Percentiles rank a stretch among this genome's conserved stretches.
These are phyloP conservation scores for Sarcomyxa edulis DNA, from an alignment of 768 basidiomycete species.

Conservation along the genomic window DNA sequence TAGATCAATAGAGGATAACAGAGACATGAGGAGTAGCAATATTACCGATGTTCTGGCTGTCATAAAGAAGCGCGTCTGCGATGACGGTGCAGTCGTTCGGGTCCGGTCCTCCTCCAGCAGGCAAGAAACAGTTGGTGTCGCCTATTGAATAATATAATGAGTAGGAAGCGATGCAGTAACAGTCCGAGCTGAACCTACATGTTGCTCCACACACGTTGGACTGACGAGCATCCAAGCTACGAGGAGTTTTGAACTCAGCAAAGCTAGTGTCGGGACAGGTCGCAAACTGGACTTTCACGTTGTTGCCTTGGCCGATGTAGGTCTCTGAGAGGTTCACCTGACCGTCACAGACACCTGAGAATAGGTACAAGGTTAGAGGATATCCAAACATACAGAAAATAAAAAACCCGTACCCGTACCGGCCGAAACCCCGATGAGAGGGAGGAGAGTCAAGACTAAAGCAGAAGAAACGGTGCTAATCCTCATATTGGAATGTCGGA, in stretches of 20 bases:
- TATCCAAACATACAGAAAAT: too few relatives aligned
- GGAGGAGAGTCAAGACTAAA: too few relatives aligned
- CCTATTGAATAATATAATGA: conserved; percentile 16
- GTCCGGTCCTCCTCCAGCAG: conserved; percentile 41
- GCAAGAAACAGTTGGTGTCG: conserved; percentile 39
- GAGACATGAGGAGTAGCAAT: neutral
- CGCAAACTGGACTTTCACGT: conserved; percentile 32
- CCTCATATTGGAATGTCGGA: too few relatives aligned
- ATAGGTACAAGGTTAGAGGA: too few relatives aligned
- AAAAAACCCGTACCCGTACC: too few relatives aligned
- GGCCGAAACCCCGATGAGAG: too few relatives aligned
- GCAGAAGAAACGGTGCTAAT: too few relatives aligned
- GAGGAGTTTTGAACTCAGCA: too few relatives aligned
- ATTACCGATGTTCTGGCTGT: conserved; percentile 39
- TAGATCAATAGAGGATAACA: neutral
- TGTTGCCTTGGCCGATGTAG: conserved; percentile 35
- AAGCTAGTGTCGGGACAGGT: conserved; percentile 23
- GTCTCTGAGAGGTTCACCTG: conserved; percentile 19
- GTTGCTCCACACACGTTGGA: conserved; percentile 35
- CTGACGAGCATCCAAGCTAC: conserved; percentile 19
- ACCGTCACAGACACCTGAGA: too few relatives aligned
- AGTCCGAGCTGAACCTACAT: conserved; percentile 22
- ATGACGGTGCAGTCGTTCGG: conserved; percentile 45
- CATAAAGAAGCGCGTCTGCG: conserved; percentile 40
- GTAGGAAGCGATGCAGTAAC: neutral